Conservation (phyloP, 495 filamentous ascomycete genomes). For the Aspergillus sclerotiicarbonarius region DNA sequence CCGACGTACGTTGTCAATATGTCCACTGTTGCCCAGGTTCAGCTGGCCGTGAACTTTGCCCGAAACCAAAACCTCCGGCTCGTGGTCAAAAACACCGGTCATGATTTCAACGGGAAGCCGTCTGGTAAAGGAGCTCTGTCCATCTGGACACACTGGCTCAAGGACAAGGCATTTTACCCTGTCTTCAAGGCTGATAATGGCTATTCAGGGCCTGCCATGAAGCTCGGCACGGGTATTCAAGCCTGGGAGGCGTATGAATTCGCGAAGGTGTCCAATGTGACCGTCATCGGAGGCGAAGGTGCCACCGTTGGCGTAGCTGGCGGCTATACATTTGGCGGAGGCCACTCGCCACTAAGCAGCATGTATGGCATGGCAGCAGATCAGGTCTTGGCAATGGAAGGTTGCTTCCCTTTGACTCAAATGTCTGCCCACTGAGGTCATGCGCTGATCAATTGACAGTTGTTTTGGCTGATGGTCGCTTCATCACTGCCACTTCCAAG, state of each 20-base stretch:
- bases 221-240: conserved; percentile 55
- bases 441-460: conserved; percentile 19
- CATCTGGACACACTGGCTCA: conserved; percentile 62
- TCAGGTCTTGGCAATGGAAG: conserved; percentile 44
- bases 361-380: conserved; percentile 35
- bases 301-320: conserved; percentile 36
- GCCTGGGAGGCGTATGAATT: conserved; percentile 50
- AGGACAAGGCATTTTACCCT: conserved; percentile 37
- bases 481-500: conserved; percentile 48
- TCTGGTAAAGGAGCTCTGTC: conserved; percentile 55
- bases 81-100: conserved; percentile 70
- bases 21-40: conserved; percentile 52
- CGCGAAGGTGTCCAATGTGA: conserved; percentile 44
- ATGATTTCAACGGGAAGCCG: conserved; percentile 62
- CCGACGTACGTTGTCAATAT: conserved; percentile 60
- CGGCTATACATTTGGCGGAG: conserved; percentile 43
- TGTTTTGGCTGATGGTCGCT: conserved; percentile 54
- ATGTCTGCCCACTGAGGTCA: neutral
- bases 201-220: conserved; percentile 53
- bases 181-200: conserved; percentile 29
- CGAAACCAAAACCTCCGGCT: conserved; percentile 57
- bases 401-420: neutral
- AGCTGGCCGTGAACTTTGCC: conserved; percentile 63
- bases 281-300: conserved; percentile 54
- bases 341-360: conserved; percentile 31